These are phyloP conservation scores for Logfia minima DNA, from an alignment of 129 eudicot species.

Conservation along the genomic window DNA sequence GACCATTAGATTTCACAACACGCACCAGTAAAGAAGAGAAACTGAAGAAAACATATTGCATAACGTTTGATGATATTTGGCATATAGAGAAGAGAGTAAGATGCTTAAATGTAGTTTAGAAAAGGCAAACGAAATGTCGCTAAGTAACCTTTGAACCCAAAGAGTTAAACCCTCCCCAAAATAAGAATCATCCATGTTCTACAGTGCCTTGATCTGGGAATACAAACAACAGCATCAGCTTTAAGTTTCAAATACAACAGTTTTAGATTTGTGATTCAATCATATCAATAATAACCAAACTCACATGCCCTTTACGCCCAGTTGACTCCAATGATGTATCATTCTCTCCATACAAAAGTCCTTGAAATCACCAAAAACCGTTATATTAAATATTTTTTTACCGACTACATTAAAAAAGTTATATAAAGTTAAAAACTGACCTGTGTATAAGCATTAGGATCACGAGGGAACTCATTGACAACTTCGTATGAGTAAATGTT, in stretches of 20 bases:
- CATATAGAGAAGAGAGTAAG: background rate
- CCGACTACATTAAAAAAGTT: background rate
- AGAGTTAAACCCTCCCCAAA: constrained; percentile 90
- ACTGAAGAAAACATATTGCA: background rate
- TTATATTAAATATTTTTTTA: too few species aligned
- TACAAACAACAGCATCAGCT: constrained; percentile 26
- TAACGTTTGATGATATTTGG: background rate
- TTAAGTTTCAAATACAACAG: background rate
- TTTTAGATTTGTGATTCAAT: background rate
- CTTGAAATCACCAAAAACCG: constrained; percentile 44
- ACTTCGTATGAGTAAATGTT: constrained; percentile 45
- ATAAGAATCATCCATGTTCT: constrained; percentile 43
- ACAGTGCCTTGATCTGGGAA: constrained; percentile 17
- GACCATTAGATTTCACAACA: too few species aligned
- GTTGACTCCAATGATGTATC: constrained; percentile 74
- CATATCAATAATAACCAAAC: constrained; percentile 17
- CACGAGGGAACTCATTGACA: constrained; percentile 54
- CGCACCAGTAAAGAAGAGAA: background rate
- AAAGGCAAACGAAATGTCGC: background rate
- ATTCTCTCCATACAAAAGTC: constrained; percentile 70
- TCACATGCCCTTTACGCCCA: constrained; percentile 65
- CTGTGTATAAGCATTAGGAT: constrained; percentile 69
- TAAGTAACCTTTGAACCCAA: constrained; percentile 63
- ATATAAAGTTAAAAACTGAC: constrained; percentile 12
- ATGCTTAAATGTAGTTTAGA: background rate